These are phyloP conservation scores for Russula compacta DNA, from an alignment of 768 basidiomycete species.

Conservation along the genomic window DNA sequence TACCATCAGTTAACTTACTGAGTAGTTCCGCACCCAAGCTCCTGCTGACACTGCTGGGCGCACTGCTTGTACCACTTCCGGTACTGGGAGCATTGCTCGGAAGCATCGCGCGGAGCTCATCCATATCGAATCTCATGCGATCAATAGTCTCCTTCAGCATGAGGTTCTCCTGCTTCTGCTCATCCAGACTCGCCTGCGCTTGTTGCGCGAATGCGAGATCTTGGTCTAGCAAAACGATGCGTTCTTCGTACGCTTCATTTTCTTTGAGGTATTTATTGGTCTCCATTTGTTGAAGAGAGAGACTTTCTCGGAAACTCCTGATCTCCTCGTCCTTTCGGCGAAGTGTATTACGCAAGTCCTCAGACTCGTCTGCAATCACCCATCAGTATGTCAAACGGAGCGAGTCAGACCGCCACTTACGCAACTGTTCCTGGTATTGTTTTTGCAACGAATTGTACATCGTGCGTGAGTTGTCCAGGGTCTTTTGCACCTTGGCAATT, in stretches of 20 bases:
- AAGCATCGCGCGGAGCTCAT: conserved; percentile 64
- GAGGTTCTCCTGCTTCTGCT: conserved; percentile 92
- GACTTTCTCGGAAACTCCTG: conserved; percentile 50
- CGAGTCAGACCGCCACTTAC: conserved; percentile 36
- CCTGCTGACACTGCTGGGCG: conserved; percentile 53
- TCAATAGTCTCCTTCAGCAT: conserved; percentile 94
- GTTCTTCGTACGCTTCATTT: conserved; percentile 62
- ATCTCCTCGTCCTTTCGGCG: conserved; percentile 69
- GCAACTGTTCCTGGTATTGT: conserved; percentile 83
- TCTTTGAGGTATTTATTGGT: conserved; percentile 55
- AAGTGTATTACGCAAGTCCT: conserved; percentile 66
- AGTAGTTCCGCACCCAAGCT: conserved; percentile 66
- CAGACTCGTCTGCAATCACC: conserved; percentile 52
- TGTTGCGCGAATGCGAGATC: conserved; percentile 65
- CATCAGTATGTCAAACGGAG: background rate
- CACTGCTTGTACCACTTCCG: conserved; percentile 41
- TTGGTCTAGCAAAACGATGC: conserved; percentile 56
- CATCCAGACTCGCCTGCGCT: conserved; percentile 68
- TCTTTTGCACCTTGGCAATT: conserved; percentile 63
- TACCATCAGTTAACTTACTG: conserved; percentile 46
- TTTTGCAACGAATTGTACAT: conserved; percentile 73
- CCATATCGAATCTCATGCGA: conserved; percentile 87
- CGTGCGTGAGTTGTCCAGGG: conserved; percentile 61
- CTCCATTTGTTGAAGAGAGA: conserved; percentile 57
- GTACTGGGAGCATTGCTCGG: conserved; percentile 28